phyloP scores from a whole-genome alignment of 352 stramenopile genomes.

The Salisapilia sapeloensis region DNA sequence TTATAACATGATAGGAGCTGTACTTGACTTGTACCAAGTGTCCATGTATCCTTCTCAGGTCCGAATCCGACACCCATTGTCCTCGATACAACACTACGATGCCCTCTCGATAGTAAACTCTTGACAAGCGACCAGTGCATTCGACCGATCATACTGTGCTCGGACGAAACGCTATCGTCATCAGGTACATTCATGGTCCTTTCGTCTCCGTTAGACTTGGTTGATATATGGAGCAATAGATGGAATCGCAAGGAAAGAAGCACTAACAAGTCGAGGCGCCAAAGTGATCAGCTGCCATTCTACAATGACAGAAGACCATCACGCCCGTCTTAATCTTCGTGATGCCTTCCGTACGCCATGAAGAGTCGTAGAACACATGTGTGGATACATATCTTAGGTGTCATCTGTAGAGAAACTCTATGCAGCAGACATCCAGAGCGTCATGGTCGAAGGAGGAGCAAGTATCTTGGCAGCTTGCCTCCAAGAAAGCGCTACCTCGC shows the following conservation, averaged over 20 bases:
- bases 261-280: constrained; percentile 25
- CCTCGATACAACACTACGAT: constrained; percentile 48
- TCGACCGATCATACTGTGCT: constrained; percentile 54
- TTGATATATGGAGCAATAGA: constrained; percentile 8
- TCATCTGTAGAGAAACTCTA: constrained; percentile 13
- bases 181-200: background rate
- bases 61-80: constrained; percentile 55
- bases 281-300: constrained; percentile 18
- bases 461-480: constrained; percentile 62
- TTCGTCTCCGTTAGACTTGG: constrained; percentile 1
- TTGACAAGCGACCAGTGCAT: constrained; percentile 47
- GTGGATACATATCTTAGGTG: background rate
- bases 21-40: background rate
- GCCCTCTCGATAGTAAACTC: constrained; percentile 50
- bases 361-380: background rate
- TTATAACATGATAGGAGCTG: background rate
- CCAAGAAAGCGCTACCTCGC: constrained; percentile 9
- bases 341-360: constrained; percentile 30
- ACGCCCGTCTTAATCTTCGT: constrained; percentile 28
- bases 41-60: constrained; percentile 8
- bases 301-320: constrained; percentile 3
- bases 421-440: constrained; percentile 20
- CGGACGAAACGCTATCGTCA: background rate
- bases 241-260: constrained; percentile 11
- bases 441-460: constrained; percentile 77